Conservation (phyloP, 257 asterid species). For the Linderniella brevidens region DNA sequence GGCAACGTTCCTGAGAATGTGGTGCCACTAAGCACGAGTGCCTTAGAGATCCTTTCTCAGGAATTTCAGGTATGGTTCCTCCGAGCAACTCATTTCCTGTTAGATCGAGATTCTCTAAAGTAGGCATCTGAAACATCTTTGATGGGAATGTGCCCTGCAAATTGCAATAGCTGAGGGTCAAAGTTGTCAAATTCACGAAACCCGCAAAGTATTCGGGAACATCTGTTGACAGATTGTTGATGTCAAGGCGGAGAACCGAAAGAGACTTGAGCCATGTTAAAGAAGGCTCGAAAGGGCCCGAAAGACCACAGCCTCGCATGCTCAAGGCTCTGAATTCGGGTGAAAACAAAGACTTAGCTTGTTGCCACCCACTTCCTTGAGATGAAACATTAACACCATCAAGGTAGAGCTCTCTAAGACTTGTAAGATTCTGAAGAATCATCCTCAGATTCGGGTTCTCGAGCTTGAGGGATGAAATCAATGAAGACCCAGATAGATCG, state of each 20-base stretch:
- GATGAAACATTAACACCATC: constrained; percentile 1
- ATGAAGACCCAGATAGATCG: neutral
- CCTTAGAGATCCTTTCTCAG: constrained; percentile 10
- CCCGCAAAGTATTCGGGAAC: constrained; percentile 11
- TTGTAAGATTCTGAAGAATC: neutral
- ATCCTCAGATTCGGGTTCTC: neutral
- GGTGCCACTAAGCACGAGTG: constrained; percentile 8
- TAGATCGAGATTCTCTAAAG: constrained; percentile 12
- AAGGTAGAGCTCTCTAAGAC: neutral
- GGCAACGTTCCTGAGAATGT: constrained; percentile 14
- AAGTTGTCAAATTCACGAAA: constrained; percentile 13
- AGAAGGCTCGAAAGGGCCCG: neutral
- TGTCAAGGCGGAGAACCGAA: neutral
- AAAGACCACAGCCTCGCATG: neutral
- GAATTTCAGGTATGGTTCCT: constrained; percentile 20
- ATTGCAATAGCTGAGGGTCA: constrained; percentile 11
- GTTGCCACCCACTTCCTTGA: neutral
- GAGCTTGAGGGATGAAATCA: neutral
- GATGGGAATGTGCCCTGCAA: constrained; percentile 17
- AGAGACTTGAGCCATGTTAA: neutral
- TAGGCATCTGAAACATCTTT: constrained; percentile 11
- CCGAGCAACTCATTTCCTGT: constrained; percentile 9
- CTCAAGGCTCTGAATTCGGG: neutral
- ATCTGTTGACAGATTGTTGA: constrained; percentile 6
- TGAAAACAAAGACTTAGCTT: neutral